phyloP scores from a whole-genome alignment of 148 eudicot genomes.

The Arctostaphylos glauca region DNA sequence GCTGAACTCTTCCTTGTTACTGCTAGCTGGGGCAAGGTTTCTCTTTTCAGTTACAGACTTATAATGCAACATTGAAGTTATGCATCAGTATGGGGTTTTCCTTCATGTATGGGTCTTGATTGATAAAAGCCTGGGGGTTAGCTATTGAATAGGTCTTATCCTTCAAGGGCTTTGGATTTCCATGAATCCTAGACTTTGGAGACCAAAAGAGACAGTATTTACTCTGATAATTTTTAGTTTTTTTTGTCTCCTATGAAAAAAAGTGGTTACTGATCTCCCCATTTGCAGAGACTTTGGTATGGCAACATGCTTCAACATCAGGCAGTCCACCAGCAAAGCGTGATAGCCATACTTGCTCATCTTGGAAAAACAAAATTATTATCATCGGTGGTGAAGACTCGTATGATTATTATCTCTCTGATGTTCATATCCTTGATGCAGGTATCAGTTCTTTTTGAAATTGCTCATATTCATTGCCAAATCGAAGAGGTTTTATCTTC shows the following conservation, averaged over 20 bases:
- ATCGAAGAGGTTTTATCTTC: neutral
- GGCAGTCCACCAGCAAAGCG: conserved; percentile 86
- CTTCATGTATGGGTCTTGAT: neutral
- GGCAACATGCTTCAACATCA: conserved; percentile 62
- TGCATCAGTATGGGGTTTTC: neutral
- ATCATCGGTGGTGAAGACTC: conserved; percentile 92
- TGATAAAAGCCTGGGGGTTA: neutral
- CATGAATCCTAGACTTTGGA: neutral
- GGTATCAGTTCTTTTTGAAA: conserved; percentile 39
- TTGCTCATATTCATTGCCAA: neutral
- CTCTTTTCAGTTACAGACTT: neutral
- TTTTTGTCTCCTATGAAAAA: neutral
- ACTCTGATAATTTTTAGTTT: neutral
- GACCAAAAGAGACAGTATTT: neutral
- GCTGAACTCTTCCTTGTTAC: neutral
- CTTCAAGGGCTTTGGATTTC: neutral
- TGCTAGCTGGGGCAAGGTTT: conserved; percentile 10
- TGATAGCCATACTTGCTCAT: conserved; percentile 85
- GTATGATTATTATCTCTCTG: conserved; percentile 70
- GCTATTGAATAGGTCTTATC: neutral
- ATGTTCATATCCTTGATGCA: conserved; percentile 91
- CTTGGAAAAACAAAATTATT: conserved; percentile 83
- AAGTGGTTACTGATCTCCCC: neutral
- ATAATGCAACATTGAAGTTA: neutral
- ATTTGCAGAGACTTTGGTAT: conserved; percentile 66